Conservation (phyloP, 176 grass and related monocot species). For the Hyparrhenia diplandra region DNA sequence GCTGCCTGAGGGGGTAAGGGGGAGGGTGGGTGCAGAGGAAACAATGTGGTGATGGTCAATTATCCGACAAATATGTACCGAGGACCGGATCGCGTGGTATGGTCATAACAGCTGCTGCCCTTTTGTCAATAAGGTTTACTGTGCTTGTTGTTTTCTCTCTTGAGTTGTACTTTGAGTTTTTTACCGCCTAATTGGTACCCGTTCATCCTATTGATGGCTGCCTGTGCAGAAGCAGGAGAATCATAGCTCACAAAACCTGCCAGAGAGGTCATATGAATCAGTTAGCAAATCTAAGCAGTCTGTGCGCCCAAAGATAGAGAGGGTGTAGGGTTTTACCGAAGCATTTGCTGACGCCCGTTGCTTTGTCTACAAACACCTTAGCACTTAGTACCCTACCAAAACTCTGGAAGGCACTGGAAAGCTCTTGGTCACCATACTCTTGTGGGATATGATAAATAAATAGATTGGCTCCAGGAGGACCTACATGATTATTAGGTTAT, state of each 20-base stretch:
- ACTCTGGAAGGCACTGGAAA: constrained; percentile 79
- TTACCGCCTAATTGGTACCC: constrained; percentile 85
- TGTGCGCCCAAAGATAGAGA: not conserved
- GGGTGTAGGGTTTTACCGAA: constrained; percentile 51
- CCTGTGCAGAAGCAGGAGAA: constrained; percentile 63
- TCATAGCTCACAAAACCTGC: constrained; percentile 99
- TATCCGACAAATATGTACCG: constrained; percentile 62
- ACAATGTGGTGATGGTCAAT: constrained; percentile 41
- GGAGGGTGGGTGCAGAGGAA: constrained; percentile 19
- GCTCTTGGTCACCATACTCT: constrained; percentile 80
- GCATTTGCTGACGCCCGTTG: constrained; percentile 94
- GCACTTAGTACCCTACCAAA: constrained; percentile 92
- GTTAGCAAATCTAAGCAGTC: not conserved
- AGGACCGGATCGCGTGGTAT: not conserved
- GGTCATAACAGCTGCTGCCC: not conserved
- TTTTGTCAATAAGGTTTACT: constrained; percentile 66
- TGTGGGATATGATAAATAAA: constrained; percentile 93
- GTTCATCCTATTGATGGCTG: constrained; percentile 76
- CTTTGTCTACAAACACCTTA: constrained; percentile 98
- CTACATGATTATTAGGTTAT: constrained; percentile 30
- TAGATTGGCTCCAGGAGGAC: constrained; percentile 85
- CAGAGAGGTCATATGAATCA: not conserved
- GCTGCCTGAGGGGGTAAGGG: not conserved
- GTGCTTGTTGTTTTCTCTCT: constrained; percentile 92
- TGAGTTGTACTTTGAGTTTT: constrained; percentile 98